Evolutionary conservation across 257 asterid genomes (phyloP).

Genomic region (Avicennia marina): DNA sequence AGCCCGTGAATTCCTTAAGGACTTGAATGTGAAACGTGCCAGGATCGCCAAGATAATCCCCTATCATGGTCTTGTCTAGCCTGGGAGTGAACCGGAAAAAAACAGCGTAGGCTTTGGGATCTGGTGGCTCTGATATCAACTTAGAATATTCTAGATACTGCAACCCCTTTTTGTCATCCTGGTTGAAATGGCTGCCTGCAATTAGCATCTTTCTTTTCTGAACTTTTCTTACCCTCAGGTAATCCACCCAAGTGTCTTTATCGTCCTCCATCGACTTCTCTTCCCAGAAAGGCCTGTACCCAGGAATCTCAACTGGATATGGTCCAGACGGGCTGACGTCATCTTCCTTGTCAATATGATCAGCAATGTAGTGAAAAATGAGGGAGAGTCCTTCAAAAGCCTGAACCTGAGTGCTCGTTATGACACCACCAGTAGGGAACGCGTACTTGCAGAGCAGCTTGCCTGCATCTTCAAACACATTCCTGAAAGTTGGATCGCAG

Average conservation of each 20-base stretch:
- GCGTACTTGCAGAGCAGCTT: slow-evolving; percentile 80
- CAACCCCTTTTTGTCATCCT: slow-evolving; percentile 76
- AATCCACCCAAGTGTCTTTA: slow-evolving; percentile 58
- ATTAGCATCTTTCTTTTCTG: slow-evolving; percentile 75
- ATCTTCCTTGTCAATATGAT: slow-evolving; percentile 67
- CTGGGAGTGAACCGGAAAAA: slow-evolving; percentile 68
- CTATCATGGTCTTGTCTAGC: slow-evolving; percentile 66
- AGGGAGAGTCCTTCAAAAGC: slow-evolving; percentile 77
- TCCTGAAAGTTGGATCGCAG: slow-evolving; percentile 67
- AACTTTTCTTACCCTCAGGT: slow-evolving; percentile 57
- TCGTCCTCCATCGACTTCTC: slow-evolving; percentile 47
- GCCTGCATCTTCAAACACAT: slow-evolving; percentile 76
- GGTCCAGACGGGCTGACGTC: slow-evolving; percentile 59
- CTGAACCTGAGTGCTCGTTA: slow-evolving; percentile 69
- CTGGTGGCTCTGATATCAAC: slow-evolving; percentile 62
- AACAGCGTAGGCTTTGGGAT: slow-evolving; percentile 68
- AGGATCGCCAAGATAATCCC: slow-evolving; percentile 87
- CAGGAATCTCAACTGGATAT: slow-evolving; percentile 61
- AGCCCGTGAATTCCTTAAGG: slow-evolving; percentile 67
- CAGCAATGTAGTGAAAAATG: slow-evolving; percentile 78
- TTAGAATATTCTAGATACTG: slow-evolving; percentile 60
- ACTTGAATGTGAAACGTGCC: slow-evolving; percentile 68
- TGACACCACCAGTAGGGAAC: slow-evolving; percentile 51
- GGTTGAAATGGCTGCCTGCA: slow-evolving; percentile 77
- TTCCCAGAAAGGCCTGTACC: slow-evolving; percentile 78